Conservation (phyloP, 352 stramenopile species). For the Phytophthora fragariae region DNA sequence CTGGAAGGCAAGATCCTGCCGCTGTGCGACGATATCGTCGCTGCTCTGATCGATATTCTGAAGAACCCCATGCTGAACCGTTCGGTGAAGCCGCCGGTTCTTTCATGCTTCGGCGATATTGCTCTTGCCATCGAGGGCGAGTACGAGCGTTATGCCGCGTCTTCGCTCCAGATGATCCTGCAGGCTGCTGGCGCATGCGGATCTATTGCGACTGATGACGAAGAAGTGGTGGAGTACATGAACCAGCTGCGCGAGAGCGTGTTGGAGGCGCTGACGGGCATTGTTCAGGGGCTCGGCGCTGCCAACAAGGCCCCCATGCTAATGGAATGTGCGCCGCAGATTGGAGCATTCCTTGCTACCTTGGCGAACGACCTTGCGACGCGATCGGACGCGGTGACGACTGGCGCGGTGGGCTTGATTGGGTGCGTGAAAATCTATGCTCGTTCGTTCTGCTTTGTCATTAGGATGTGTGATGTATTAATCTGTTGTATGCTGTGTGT, state of each 20-base stretch:
- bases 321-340: constrained; percentile 81
- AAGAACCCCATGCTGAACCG: constrained; percentile 94
- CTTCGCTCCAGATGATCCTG: constrained; percentile 87
- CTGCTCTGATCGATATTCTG: constrained; percentile 94
- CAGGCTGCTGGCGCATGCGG: constrained; percentile 89
- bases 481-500: constrained; percentile 16
- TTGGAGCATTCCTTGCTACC: constrained; percentile 91
- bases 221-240: constrained; percentile 98
- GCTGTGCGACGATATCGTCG: constrained; percentile 96
- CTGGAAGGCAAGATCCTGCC: constrained; percentile 93
- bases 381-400: constrained; percentile 92
- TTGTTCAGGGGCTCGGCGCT: constrained; percentile 95
- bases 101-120: constrained; percentile 98
- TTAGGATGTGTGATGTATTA: constrained; percentile 9
- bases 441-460: neutral
- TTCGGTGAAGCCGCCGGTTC: constrained; percentile 96
- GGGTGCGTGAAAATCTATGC: constrained; percentile 60
- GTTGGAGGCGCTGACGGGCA: constrained; percentile 97
- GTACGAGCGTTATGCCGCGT: constrained; percentile 89
- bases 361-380: constrained; percentile 84
- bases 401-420: constrained; percentile 90
- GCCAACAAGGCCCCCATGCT: constrained; percentile 90
- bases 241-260: constrained; percentile 96
- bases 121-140: constrained; percentile 95
- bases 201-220: constrained; percentile 92